Percentiles rank a stretch among this genome's conserved stretches.
These are phyloP conservation scores for Daldinia sp. DNA, from an alignment of 2,329 filamentous ascomycete genomes.

Conservation along the genomic window DNA sequence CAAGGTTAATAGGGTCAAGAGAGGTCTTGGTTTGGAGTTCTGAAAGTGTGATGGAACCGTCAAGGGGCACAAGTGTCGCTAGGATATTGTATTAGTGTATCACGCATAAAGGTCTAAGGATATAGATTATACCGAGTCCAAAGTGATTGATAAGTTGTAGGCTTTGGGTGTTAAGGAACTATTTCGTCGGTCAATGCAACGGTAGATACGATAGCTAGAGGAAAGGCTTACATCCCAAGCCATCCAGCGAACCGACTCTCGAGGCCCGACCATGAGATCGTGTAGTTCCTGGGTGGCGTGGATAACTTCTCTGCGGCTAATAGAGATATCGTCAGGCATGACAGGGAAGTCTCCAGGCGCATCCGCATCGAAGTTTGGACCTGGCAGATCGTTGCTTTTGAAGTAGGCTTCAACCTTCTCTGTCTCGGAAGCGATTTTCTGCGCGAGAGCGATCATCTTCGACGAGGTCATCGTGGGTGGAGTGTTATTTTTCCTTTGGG, in stretches of 20 bases:
- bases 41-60: slow-evolving; percentile 54
- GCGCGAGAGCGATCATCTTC: slow-evolving; percentile 56
- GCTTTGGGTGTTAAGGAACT: slow-evolving; percentile 61
- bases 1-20: slow-evolving; percentile 59
- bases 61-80: slow-evolving; percentile 61
- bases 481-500: slow-evolving; percentile 2
- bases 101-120: not conserved
- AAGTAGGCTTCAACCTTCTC: slow-evolving; percentile 60
- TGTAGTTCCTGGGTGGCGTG: slow-evolving; percentile 58
- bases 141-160: slow-evolving; percentile 61
- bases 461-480: slow-evolving; percentile 43
- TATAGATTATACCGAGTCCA: slow-evolving; percentile 53
- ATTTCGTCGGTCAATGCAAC: slow-evolving; percentile 3
- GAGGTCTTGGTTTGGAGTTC: slow-evolving; percentile 56
- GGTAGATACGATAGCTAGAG: not conserved
- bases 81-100: slow-evolving; percentile 12
- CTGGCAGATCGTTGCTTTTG: slow-evolving; percentile 51
- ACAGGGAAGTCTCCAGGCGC: slow-evolving; percentile 56
- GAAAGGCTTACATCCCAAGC: slow-evolving; percentile 57
- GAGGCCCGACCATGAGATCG: slow-evolving; percentile 58
- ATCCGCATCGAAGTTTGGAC: slow-evolving; percentile 57
- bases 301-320: slow-evolving; percentile 57
- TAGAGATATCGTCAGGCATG: slow-evolving; percentile 56
- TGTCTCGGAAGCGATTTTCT: slow-evolving; percentile 57
- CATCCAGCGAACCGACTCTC: slow-evolving; percentile 60